Evolutionary conservation across 768 basidiomycete genomes (phyloP).

Genomic region (Suillus spraguei): DNA sequence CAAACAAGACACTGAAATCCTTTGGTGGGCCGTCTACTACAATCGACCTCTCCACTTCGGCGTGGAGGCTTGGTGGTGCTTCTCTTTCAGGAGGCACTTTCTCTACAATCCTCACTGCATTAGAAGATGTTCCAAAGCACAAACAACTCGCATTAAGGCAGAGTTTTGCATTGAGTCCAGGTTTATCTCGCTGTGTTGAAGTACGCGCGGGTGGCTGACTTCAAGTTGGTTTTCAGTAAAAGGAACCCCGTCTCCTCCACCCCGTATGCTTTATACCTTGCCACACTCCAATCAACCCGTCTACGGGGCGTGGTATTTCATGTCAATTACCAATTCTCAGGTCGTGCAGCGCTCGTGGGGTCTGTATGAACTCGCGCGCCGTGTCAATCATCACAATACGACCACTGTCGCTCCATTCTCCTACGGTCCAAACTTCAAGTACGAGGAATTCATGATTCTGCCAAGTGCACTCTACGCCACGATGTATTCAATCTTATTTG

Average conservation of each 20-base stretch:
- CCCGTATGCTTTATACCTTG: conserved; percentile 39
- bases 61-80: conserved; percentile 37
- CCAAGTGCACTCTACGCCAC: conserved; percentile 43
- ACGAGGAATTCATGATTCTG: conserved; percentile 67
- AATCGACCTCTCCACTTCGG: conserved; percentile 60
- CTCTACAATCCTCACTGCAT: conserved; percentile 33
- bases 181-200: conserved; percentile 28
- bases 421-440: conserved; percentile 77
- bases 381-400: conserved; percentile 21
- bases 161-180: conserved; percentile 47
- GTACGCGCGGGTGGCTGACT: conserved; percentile 9
- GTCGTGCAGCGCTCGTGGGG: conserved; percentile 63
- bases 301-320: conserved; percentile 45
- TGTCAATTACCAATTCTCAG: conserved; percentile 46
- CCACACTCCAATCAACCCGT: conserved; percentile 33
- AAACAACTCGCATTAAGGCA: conserved; percentile 30
- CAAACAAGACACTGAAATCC: conserved; percentile 68
- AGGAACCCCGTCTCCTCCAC: conserved; percentile 31
- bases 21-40: conserved; percentile 36
- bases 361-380: conserved; percentile 40
- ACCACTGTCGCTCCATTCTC: conserved; percentile 22
- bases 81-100: conserved; percentile 41
- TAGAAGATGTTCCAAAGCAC: conserved; percentile 36
- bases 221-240: conserved; percentile 26
- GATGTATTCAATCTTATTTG: conserved; percentile 38